Evolutionary conservation across 441 rosid species (phyloP).

Genomic region (Populus hybrid): DNA sequence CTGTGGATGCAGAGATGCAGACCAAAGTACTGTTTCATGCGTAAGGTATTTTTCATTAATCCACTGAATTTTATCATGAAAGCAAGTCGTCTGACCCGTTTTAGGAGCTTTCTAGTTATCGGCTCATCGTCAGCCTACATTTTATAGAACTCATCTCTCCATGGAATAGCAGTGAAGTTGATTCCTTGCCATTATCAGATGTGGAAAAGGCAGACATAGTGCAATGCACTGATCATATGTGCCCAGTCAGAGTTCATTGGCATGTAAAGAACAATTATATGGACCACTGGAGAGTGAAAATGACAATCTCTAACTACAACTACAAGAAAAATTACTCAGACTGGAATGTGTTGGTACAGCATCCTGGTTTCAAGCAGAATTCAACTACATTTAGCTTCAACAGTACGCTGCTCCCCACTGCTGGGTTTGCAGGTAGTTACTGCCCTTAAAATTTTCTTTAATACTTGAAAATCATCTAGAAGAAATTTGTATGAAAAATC

Average conservation of each 20-base stretch:
- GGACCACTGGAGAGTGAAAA: slow-evolving; percentile 53
- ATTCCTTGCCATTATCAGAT: slow-evolving; percentile 8
- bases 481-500: too few relatives aligned
- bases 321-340: slow-evolving; percentile 46
- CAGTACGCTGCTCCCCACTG: slow-evolving; percentile 42
- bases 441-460: not conserved
- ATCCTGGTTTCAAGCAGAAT: slow-evolving; percentile 49
- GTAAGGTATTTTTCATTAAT: slow-evolving; percentile 32
- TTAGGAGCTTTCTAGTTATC: not conserved
- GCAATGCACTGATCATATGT: slow-evolving; percentile 58
- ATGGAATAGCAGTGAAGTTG: slow-evolving; percentile 31
- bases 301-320: slow-evolving; percentile 53
- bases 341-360: slow-evolving; percentile 64
- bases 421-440: slow-evolving; percentile 39
- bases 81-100: not conserved
- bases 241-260: slow-evolving; percentile 62
- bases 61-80: not conserved
- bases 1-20: slow-evolving; percentile 60
- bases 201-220: slow-evolving; percentile 28
- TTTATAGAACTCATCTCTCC: not conserved
- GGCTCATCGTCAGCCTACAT: not conserved
- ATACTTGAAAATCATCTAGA: too few relatives aligned
- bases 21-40: slow-evolving; percentile 33
- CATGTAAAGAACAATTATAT: slow-evolving; percentile 54
- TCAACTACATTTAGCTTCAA: slow-evolving; percentile 49